Base-by-base conservation (phyloP, 1,284 basidiomycete genomes). In the Naganishia liquefaciens region DNA sequence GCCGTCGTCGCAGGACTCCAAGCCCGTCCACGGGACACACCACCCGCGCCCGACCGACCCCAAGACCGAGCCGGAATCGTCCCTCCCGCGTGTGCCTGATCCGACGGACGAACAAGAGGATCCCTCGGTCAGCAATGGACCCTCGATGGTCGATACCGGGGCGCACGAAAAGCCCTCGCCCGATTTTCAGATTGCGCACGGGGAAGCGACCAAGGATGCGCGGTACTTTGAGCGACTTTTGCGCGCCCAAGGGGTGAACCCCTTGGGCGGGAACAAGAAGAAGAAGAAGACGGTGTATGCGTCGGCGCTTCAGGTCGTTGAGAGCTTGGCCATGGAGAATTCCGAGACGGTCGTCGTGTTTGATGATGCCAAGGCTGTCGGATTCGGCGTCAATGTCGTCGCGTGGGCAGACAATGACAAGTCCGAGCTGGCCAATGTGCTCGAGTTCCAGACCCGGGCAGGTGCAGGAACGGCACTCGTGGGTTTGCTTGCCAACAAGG, bases 401-500 rank as follows among this genome's bases (percentile, higher is more conserved):
- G 51, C 42, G 5, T 76, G 73, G 71, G 63, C 68, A 46, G 66
- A 68, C 33, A 54, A 66, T 33, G 62, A 62, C 11, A 43, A 65
- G 25, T 53, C 54, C 21, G 68, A 13, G 58, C 67, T n/a, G 15
- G 82, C 85, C 2, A 82, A 86, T 63, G 85, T 89, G 10, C 81
- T 89, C 66, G 80, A 84, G 62, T 81, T 93, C 62, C 91, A 95
- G 80, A 92, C 90, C n/a, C 84, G 93, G 65, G 83, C 88, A 19
- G 93, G 93, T 54, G 91, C 93, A 23, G 93, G 93, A 19, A 80
- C 92, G 63, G 86, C 85, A 72, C 81, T 96, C 67, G 86, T 91
- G 44, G 93, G 93, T 19, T 85, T 91, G 68, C 70, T 76, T 49
- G 69, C 69, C 21, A 46, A 30, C 42, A 42, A 10, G 17, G 7